Evolutionary conservation across 495 filamentous ascomycete genomes (phyloP).

Genomic region (Opeltia flavorubescens): DNA sequence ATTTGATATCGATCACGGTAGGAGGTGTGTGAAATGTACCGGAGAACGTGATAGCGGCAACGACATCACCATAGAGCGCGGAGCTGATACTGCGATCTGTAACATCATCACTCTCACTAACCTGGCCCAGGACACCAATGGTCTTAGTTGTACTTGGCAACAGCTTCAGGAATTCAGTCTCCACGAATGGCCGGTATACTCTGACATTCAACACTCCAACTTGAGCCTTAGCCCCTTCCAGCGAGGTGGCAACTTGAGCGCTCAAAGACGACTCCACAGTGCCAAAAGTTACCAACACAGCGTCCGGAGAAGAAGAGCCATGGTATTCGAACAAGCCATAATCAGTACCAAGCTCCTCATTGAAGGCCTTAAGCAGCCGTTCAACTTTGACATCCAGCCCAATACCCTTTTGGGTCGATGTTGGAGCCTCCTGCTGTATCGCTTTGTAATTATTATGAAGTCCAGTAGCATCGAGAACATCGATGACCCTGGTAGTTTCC

Average conservation of each 20-base stretch:
- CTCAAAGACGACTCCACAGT: conserved; percentile 77
- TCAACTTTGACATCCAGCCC: conserved; percentile 61
- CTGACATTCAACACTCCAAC: conserved; percentile 84
- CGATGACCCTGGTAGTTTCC: conserved; percentile 75
- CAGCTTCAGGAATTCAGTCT: conserved; percentile 75
- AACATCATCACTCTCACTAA: conserved; percentile 36
- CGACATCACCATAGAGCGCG: conserved; percentile 73
- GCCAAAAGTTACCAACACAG: conserved; percentile 82
- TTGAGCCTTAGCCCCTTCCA: conserved; percentile 55
- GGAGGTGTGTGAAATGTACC: conserved; percentile 45
- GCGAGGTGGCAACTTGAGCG: conserved; percentile 60
- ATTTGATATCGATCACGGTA: conserved; percentile 69
- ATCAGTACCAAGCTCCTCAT: conserved; percentile 82
- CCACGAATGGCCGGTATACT: conserved; percentile 85
- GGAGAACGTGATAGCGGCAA: conserved; percentile 71
- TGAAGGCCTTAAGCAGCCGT: conserved; percentile 66
- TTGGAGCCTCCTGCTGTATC: conserved; percentile 43
- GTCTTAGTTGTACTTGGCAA: conserved; percentile 61
- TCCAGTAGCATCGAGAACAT: conserved; percentile 60
- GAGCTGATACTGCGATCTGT: conserved; percentile 63
- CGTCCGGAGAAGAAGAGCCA: conserved; percentile 62
- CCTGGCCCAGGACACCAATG: conserved; percentile 55
- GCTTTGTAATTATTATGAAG: conserved; percentile 57
- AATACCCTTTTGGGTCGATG: conserved; percentile 50
- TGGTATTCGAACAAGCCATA: conserved; percentile 90